Evolutionary conservation across 441 rosid genomes (phyloP), one percentile per base, ranked within the genome.

Genomic region (Gossypium laxum): DNA sequence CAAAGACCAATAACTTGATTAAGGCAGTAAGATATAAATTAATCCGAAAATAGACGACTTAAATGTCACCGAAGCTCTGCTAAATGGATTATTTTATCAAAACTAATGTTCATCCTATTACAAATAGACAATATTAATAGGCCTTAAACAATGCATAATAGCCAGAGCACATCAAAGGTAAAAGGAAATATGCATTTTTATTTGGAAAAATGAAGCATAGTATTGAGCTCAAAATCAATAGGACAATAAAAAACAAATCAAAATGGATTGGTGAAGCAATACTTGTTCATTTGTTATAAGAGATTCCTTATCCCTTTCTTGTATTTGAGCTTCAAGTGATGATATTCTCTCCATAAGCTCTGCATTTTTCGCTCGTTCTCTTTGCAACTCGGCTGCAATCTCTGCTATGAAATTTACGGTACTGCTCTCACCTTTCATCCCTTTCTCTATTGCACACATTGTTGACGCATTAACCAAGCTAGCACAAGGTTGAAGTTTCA

Each of bases 321-420:
- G 82, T 59, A 81, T 75, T 60, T 77, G 83, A 60, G 88, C 84
- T 78, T 87, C 88, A 52, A 87, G 88, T 2, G 68, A 72, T 54
- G 85, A 82, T 77, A 87, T 82, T 77, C 85, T 85, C 78, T 85
- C 76, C 84, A 75, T 48, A 34, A 87, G 86, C 71, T 77, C 75
- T 0, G 81, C 80, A 75, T 87, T 87, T 74, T 80, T 87, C 47
- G 73, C 81, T 62, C 80, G 85, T 75, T 87, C 88, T 51, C 78
- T 78, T 54, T 78, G 77, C 52, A 87, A 76, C 77, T 87, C 85
- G 6, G 81, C 81, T 47, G 79, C 79, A 50, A 86, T 78, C 78
- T 82, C 79, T 38, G 86, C 81, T 60, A 79, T 45, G 48, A 64
- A 41, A 71, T 57, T 75, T 4, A 30, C 79, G 24, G 34, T 12